Conservation (phyloP, 2,329 filamentous ascomycete species). For the Coniochaeta sp. region DNA sequence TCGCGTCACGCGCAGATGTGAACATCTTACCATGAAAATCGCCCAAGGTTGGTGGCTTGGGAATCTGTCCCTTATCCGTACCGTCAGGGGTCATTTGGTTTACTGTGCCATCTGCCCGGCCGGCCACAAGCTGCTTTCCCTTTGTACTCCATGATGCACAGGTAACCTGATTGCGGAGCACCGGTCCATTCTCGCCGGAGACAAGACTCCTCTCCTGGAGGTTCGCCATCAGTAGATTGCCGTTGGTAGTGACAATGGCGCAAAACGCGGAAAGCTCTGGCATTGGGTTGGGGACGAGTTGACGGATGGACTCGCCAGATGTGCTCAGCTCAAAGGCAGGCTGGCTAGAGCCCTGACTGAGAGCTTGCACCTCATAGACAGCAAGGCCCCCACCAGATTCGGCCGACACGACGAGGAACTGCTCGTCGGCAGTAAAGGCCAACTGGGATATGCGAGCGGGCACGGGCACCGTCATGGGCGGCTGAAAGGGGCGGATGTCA, state of each 20-base stretch:
- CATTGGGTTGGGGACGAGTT: slow-evolving; percentile 73
- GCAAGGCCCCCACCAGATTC: slow-evolving; percentile 75
- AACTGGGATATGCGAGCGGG: slow-evolving; percentile 77
- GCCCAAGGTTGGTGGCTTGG: slow-evolving; percentile 61
- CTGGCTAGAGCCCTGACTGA: slow-evolving; percentile 59
- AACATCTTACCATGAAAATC: slow-evolving; percentile 42
- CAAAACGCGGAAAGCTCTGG: slow-evolving; percentile 65
- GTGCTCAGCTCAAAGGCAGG: slow-evolving; percentile 70
- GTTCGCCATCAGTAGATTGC: slow-evolving; percentile 78
- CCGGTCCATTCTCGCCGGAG: slow-evolving; percentile 48
- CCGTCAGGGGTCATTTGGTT: slow-evolving; percentile 81
- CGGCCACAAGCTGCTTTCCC: slow-evolving; percentile 88
- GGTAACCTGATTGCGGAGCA: slow-evolving; percentile 68
- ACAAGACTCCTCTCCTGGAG: slow-evolving; percentile 58
- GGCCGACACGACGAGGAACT: slow-evolving; percentile 73
- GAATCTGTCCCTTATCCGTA: slow-evolving; percentile 67
- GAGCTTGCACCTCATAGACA: slow-evolving; percentile 67
- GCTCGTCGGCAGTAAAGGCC: slow-evolving; percentile 84
- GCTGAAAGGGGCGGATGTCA: slow-evolving; percentile 62
- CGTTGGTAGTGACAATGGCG: slow-evolving; percentile 71
- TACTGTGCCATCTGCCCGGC: slow-evolving; percentile 71
- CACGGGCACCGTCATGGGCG: slow-evolving; percentile 65
- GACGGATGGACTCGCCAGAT: slow-evolving; percentile 64
- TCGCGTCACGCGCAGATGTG: not conserved
- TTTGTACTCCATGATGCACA: slow-evolving; percentile 87